A percentile compares a stretch with the other conserved stretches of the same genome.
Evolutionary conservation across 306 rosid species (phyloP).

Genomic region (Ochetophila trinervis): DNA sequence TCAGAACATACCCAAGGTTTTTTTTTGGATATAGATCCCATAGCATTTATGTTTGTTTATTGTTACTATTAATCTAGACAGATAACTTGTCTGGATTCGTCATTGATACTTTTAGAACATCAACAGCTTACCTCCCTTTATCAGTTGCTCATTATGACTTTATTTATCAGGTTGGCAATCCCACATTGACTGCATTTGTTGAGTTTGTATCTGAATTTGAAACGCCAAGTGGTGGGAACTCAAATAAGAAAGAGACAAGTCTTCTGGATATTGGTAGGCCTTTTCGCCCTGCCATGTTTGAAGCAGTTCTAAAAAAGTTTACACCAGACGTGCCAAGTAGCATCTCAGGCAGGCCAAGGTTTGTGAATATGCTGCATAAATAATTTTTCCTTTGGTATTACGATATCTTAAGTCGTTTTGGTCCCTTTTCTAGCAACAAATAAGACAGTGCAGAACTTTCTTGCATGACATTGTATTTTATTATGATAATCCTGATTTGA

Average conservation of each 20-base stretch:
- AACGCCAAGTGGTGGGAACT: conserved; percentile 44
- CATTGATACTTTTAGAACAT: not conserved
- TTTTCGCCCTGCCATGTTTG: conserved; percentile 82
- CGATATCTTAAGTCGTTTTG: not conserved
- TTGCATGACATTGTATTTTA: not conserved
- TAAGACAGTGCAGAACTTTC: not conserved
- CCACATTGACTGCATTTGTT: conserved; percentile 69
- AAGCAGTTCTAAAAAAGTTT: conserved; percentile 60
- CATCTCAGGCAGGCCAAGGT: conserved; percentile 89
- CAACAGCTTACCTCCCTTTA: conserved; percentile 9
- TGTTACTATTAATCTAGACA: not conserved
- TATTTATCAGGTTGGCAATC: conserved; percentile 63
- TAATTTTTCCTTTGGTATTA: not conserved
- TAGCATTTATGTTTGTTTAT: conserved; percentile 4
- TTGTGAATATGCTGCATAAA: conserved; percentile 23
- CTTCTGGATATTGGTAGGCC: conserved; percentile 66
- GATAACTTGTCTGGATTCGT: too few species aligned
- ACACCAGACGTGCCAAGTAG: conserved; percentile 69
- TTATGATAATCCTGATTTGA: not conserved
- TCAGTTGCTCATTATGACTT: conserved; percentile 7
- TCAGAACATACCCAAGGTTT: conserved; percentile 67
- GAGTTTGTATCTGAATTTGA: conserved; percentile 73
- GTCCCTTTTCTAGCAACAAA: not conserved
- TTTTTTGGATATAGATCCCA: not conserved
- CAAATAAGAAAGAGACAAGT: conserved; percentile 44